These are phyloP conservation scores for Aspergillus egyptiacus DNA, from an alignment of 495 filamentous ascomycete species.

Conservation along the genomic window DNA sequence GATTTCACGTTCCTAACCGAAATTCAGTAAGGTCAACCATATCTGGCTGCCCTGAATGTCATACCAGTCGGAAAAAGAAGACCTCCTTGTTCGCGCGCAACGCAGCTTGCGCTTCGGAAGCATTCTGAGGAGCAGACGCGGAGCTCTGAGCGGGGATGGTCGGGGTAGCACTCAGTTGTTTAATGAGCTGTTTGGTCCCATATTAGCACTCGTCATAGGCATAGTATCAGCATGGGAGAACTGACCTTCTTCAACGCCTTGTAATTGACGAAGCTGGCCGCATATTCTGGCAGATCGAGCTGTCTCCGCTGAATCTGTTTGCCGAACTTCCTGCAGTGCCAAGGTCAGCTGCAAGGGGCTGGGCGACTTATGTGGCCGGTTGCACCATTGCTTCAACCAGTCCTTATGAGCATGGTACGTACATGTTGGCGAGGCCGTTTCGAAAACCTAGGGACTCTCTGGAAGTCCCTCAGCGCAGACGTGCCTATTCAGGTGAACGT, in stretches of 20 bases:
- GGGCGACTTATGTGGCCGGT: not conserved
- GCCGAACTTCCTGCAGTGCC: conserved; percentile 82
- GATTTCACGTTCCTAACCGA: conserved; percentile 78
- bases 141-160: conserved; percentile 70
- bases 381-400: not conserved
- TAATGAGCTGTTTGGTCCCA: conserved; percentile 71
- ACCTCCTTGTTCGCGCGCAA: conserved; percentile 96
- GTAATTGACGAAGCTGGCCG: conserved; percentile 97
- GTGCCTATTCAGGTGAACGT: conserved; percentile 9
- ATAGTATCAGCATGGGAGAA: not conserved
- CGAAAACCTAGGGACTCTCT: conserved; percentile 18
- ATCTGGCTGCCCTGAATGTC: not conserved
- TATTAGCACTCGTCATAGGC: conserved; percentile 9
- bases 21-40: conserved; percentile 1
- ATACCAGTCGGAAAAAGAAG: conserved; percentile 95
- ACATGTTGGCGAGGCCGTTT: conserved; percentile 29
- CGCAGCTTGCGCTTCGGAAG: conserved; percentile 73
- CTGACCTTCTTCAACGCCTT: conserved; percentile 95
- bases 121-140: conserved; percentile 39
- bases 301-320: conserved; percentile 98
- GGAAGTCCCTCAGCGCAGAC: conserved; percentile 16
- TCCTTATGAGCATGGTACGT: conserved; percentile 10
- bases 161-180: conserved; percentile 88
- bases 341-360: conserved; percentile 8
- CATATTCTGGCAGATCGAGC: conserved; percentile 98